These are phyloP conservation scores for Posidonia australis DNA, from an alignment of 106 monocot genomes.

Conservation along the genomic window DNA sequence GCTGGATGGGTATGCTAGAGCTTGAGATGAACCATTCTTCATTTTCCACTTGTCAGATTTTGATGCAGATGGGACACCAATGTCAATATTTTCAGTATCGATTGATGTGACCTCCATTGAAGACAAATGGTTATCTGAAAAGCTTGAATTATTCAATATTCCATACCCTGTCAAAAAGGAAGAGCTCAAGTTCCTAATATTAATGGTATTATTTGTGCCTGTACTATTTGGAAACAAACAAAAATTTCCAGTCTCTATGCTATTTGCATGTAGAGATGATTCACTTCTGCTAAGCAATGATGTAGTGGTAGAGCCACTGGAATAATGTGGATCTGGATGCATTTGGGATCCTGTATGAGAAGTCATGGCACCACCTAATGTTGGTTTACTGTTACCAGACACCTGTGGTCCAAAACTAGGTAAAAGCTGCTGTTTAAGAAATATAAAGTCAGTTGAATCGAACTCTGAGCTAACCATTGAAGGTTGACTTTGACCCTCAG, in stretches of 20 bases:
- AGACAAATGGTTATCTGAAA: constrained; percentile 6
- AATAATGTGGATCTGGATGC: constrained; percentile 5
- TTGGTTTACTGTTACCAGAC: constrained; percentile 1
- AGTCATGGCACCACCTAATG: background rate
- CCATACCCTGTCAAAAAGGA: background rate
- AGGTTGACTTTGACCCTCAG: constrained; percentile 2
- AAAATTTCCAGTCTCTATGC: background rate
- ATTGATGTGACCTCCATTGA: background rate
- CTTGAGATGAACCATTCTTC: constrained; percentile 11
- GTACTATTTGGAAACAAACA: constrained; percentile 6
- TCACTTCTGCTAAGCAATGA: constrained; percentile 9
- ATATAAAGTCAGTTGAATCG: constrained; percentile 5
- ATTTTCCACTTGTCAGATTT: constrained; percentile 4
- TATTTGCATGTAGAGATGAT: constrained; percentile 8
- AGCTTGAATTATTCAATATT: background rate
- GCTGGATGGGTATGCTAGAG: constrained; percentile 5
- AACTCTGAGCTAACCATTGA: constrained; percentile 8
- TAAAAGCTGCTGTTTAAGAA: constrained; percentile 9
- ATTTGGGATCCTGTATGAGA: background rate
- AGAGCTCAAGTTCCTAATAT: background rate
- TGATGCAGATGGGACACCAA: background rate
- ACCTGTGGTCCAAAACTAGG: constrained; percentile 1
- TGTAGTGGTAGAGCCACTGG: constrained; percentile 1
- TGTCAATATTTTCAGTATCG: background rate
- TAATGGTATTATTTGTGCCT: background rate